Evolutionary conservation across 345 rosid genomes (phyloP).

Genomic region (Syzygium jambos): DNA sequence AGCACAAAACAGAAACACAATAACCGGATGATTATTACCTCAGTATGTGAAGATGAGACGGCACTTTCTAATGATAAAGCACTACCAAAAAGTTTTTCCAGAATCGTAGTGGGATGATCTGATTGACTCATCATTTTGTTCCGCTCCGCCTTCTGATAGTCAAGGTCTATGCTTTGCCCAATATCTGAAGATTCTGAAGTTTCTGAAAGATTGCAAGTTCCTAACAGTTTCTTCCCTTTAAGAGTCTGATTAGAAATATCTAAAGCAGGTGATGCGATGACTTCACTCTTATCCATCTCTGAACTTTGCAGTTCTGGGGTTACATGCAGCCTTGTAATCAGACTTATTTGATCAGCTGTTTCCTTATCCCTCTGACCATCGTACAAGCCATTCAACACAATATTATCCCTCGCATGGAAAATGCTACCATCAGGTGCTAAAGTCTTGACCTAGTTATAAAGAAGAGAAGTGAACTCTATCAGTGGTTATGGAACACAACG

Average conservation of each 20-base stretch:
- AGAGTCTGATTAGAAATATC: constrained; percentile 24
- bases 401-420: constrained; percentile 29
- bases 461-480: neutral
- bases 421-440: constrained; percentile 38
- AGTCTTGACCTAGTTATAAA: constrained; percentile 36
- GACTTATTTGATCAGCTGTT: constrained; percentile 16
- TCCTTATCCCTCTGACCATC: constrained; percentile 30
- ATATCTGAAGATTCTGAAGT: constrained; percentile 21
- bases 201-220: constrained; percentile 31
- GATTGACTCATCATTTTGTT: constrained; percentile 30
- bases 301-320: constrained; percentile 19
- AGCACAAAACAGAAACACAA: neutral
- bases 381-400: constrained; percentile 20
- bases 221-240: constrained; percentile 14
- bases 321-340: constrained; percentile 27
- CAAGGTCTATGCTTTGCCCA: constrained; percentile 27
- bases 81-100: constrained; percentile 68
- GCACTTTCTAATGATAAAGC: constrained; percentile 38
- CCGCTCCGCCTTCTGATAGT: constrained; percentile 19
- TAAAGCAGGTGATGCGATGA: constrained; percentile 25
- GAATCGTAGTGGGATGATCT: constrained; percentile 46
- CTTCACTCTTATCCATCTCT: constrained; percentile 16
- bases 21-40: constrained; percentile 2
- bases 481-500: neutral
- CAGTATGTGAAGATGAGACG: constrained; percentile 13